phyloP scores from a whole-genome alignment of 805 yeast species.

The Candida takata region DNA sequence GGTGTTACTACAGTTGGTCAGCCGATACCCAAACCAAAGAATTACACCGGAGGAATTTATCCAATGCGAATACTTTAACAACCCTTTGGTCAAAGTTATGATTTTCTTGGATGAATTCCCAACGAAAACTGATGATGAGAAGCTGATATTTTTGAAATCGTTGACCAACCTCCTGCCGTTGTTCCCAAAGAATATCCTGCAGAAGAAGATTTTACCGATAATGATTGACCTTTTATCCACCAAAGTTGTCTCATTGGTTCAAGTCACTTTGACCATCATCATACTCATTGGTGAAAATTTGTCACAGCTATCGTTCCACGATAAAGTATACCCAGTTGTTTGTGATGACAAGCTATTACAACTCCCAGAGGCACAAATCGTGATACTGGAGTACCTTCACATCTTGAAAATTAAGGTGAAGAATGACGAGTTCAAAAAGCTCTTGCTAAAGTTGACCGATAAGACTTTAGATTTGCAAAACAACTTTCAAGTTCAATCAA shows the following conservation, averaged over 20 bases:
- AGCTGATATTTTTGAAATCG: conserved; percentile 59
- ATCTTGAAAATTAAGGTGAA: conserved; percentile 39
- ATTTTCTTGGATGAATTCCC: conserved; percentile 78
- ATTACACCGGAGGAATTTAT: conserved; percentile 58
- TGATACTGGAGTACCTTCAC: conserved; percentile 41
- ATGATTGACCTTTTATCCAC: conserved; percentile 45
- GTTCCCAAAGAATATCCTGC: conserved; percentile 39
- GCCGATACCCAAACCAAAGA: conserved; percentile 51
- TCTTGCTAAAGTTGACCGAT: conserved; percentile 38
- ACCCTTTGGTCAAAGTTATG: conserved; percentile 73
- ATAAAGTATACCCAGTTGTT: conserved; percentile 24
- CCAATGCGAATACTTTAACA: conserved; percentile 71
- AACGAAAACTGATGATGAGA: conserved; percentile 63
- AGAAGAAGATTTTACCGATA: conserved; percentile 67
- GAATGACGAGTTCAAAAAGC: conserved; percentile 38
- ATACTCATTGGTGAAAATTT: conserved; percentile 56
- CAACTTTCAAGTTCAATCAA: conserved; percentile 44
- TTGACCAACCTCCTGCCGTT: conserved; percentile 45
- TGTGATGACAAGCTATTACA: conserved; percentile 30
- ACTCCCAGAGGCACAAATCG: conserved; percentile 34
- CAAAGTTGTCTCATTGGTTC: conserved; percentile 35
- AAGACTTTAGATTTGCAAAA: conserved; percentile 24
- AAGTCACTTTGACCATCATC: conserved; percentile 45
- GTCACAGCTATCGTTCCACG: conserved; percentile 74
- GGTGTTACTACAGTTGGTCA: conserved; percentile 45